These are phyloP conservation scores for Citrus reticulata DNA, from an alignment of 345 rosid genomes.

Conservation along the genomic window DNA sequence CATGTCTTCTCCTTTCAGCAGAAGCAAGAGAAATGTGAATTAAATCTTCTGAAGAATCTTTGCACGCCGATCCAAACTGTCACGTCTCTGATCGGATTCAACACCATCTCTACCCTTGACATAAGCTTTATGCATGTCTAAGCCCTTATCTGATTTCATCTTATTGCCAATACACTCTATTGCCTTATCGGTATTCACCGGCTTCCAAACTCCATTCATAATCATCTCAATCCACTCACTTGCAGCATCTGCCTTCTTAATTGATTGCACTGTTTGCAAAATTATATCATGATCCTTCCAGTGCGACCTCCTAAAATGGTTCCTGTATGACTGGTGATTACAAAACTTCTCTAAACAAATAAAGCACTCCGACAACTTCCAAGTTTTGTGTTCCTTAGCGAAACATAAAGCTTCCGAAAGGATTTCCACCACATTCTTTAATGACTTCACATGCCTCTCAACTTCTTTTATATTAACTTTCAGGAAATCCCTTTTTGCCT, in stretches of 20 bases:
- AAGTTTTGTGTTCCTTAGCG: not conserved
- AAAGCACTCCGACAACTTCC: not conserved
- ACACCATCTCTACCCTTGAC: no score
- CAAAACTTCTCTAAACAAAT: not conserved
- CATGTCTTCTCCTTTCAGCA: no score
- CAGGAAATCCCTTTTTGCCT: not conserved
- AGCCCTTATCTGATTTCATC: not conserved
- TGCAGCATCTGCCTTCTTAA: not conserved
- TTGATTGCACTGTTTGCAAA: no score
- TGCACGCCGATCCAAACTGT: not conserved
- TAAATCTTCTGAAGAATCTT: not conserved
- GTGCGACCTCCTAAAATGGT: not conserved
- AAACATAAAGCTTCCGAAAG: not conserved
- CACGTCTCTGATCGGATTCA: no score
- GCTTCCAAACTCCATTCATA: not conserved
- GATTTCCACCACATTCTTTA: not conserved
- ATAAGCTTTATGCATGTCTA: not conserved
- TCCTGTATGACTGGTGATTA: not conserved
- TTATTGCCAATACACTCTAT: not conserved
- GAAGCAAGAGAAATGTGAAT: not conserved
- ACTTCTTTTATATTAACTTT: not conserved
- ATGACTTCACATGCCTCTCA: not conserved
- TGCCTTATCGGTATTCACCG: not conserved
- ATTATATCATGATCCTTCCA: not conserved
- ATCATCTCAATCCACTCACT: not conserved